Conservation (phyloP, 2,329 filamentous ascomycete species). For the Lachnellula arida region DNA sequence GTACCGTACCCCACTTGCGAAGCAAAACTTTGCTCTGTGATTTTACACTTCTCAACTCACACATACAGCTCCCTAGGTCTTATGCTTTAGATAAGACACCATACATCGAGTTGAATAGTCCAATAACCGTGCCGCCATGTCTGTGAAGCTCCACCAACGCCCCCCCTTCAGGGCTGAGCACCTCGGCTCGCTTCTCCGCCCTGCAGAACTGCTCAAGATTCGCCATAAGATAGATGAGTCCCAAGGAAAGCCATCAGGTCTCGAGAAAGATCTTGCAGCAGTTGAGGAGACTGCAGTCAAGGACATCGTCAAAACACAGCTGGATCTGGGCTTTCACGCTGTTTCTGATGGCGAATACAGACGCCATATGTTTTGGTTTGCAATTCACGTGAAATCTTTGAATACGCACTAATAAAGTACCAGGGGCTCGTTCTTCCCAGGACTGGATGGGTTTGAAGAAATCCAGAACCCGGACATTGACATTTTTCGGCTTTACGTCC, state of each 20-base stretch:
- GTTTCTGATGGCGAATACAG: conserved; percentile 55
- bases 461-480: conserved; percentile 33
- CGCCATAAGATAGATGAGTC: conserved; percentile 50
- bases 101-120: not conserved
- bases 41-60: too few species aligned
- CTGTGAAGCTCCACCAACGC: conserved; percentile 15
- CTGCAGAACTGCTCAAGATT: conserved; percentile 49
- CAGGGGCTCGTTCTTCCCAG: conserved; percentile 26
- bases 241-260: conserved; percentile 33
- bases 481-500: conserved; percentile 36
- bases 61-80: too few species aligned
- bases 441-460: conserved; percentile 28
- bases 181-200: conserved; percentile 56
- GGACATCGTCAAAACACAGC: conserved; percentile 54
- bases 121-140: conserved; percentile 7
- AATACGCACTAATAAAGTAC: not conserved
- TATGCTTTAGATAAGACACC: too few species aligned
- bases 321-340: conserved; percentile 51
- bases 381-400: conserved; percentile 31
- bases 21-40: too few species aligned
- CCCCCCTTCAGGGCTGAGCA: conserved; percentile 50
- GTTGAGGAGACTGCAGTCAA: conserved; percentile 55
- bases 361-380: conserved; percentile 25
- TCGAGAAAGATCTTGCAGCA: conserved; percentile 38
- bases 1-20: too few species aligned